Percentiles rank a stretch among this genome's conserved stretches.
phyloP scores from a whole-genome alignment of 805 yeast species.

The Saturnispora quitensis region DNA sequence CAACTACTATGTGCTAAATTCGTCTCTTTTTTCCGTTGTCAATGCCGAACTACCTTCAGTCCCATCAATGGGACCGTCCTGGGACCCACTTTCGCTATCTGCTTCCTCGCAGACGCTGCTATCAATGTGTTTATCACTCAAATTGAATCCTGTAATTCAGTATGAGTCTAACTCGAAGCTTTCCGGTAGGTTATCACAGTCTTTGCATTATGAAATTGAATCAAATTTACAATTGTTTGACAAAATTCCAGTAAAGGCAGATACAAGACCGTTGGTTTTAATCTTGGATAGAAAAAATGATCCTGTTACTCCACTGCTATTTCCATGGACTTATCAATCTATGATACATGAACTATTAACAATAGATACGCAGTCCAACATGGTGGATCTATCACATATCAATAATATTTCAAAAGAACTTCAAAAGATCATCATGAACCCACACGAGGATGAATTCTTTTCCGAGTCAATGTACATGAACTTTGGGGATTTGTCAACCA shows the following conservation, averaged over 20 bases:
- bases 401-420: constrained; percentile 52
- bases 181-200: constrained; percentile 61
- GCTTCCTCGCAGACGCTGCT: constrained; percentile 34
- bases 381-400: constrained; percentile 55
- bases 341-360: constrained; percentile 93
- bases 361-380: constrained; percentile 52
- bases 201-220: constrained; percentile 47
- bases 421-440: constrained; percentile 53
- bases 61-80: constrained; percentile 24
- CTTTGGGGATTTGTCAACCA: constrained; percentile 91
- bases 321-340: constrained; percentile 97
- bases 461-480: constrained; percentile 76
- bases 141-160: constrained; percentile 68
- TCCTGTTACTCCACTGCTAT: constrained; percentile 84
- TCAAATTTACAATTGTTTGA: constrained; percentile 59
- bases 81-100: constrained; percentile 40
- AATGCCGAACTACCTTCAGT: constrained; percentile 19
- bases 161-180: constrained; percentile 63
- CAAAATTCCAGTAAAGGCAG: constrained; percentile 40
- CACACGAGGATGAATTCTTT: constrained; percentile 69
- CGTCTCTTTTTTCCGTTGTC: constrained; percentile 42
- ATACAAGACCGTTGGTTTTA: constrained; percentile 64
- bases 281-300: constrained; percentile 80
- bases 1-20: constrained; percentile 70
- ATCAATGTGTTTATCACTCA: constrained; percentile 61